Base-by-base conservation (phyloP, 1,139 yeast species). In the Lodderomyces parapsilosis region DNA sequence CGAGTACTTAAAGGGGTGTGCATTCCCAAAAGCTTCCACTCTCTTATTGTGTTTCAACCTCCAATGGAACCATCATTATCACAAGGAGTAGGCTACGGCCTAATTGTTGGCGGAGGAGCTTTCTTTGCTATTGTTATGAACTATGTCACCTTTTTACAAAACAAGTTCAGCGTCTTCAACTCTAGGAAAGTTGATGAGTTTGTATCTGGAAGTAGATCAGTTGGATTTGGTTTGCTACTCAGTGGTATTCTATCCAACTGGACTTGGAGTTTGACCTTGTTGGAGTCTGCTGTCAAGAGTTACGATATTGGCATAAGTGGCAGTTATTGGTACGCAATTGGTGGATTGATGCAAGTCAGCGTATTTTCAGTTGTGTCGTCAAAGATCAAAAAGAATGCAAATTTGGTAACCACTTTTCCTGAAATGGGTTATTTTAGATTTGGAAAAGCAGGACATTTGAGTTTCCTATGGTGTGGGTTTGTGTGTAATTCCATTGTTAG, bases 371-470 rank as follows among this genome's bases (percentile, higher is more conserved):
- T 66, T 19, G 58, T 68, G 20, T 72, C 74, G 3, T 56, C 68
- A 18, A 65, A 66, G 44, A 63, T 68, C 24, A 70, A 70, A 47
- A 59, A 60, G 36, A 67, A 65, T 45, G 72, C 73, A 2, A 66
- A 67, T 41, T 48, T 63, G 39, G 68, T 66, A 4, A 68, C 71
- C 19, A 69, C 75, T 1, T 65, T 66, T 49, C 72, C 69, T 2
- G 75, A 70, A 44, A 63, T 68, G 61, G 70, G 61, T 2, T 61
- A 54, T 42, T 57, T 65, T 41, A 54, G 76, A 40, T 69, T 59
- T 51, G 75, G 75, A 1, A 57, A 54, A 5, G 52, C 62, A 0
- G 71, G 69, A 9, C 76, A 70, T 50, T 53, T 65, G 44, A 52
- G 68, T 5, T 66, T 64, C 49, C 48, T 68, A 23, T 60, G 61